Percentiles rank a stretch among this genome's conserved stretches.
phyloP scores from a whole-genome alignment of 441 rosid species.

The Populus trichocarpa region DNA sequence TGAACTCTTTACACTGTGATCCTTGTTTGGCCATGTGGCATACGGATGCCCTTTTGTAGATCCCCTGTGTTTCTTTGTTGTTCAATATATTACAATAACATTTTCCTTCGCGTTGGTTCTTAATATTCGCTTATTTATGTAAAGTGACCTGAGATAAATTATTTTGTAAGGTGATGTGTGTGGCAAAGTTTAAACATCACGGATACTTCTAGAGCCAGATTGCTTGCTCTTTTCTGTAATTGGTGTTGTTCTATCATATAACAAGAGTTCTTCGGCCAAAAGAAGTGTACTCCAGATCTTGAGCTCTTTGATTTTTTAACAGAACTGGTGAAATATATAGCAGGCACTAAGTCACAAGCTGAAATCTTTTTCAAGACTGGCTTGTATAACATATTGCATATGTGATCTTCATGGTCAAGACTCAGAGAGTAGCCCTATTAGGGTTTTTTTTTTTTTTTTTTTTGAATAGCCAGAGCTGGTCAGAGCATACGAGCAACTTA shows the following conservation, averaged over 20 bases:
- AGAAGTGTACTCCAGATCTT: neutral
- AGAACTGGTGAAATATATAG: neutral
- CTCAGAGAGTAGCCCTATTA: neutral
- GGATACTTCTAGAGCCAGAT: neutral
- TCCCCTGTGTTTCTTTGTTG: neutral
- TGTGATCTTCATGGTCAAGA: neutral
- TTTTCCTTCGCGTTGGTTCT: neutral
- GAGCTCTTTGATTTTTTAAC: neutral
- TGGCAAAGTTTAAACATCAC: neutral
- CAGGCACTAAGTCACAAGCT: neutral
- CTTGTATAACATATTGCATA: too few species aligned
- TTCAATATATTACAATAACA: neutral
- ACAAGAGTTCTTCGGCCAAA: neutral
- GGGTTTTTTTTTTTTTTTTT: too few species aligned
- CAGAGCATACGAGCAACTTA: too few species aligned
- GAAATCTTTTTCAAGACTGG: neutral
- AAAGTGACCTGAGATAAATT: neutral
- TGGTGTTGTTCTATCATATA: neutral
- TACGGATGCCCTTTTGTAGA: neutral
- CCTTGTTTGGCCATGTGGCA: conserved; percentile 7
- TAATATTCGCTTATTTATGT: neutral
- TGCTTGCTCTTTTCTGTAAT: neutral
- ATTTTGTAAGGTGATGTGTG: neutral
- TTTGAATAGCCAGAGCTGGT: too few species aligned
- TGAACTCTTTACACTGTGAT: neutral